Conservation (phyloP, 495 filamentous ascomycete genomes). For the Tuber brumale region DNA sequence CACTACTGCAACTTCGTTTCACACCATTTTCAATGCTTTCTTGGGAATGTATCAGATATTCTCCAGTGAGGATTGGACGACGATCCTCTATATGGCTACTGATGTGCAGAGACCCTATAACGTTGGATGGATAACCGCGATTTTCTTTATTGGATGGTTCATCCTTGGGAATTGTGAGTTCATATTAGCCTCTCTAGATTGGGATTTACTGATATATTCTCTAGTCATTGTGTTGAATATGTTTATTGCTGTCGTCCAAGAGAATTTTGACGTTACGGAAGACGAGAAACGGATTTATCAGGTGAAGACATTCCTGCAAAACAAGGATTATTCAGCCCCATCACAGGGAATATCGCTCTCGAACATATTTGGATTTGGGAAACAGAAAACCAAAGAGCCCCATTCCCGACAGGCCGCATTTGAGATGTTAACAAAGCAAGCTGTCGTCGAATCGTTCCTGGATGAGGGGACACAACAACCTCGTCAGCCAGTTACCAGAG, state of each 20-base stretch:
- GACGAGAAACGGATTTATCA: conserved; percentile 96
- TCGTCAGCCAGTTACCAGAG: conserved; percentile 12
- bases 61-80: conserved; percentile 96
- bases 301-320: conserved; percentile 85
- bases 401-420: conserved; percentile 48
- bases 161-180: conserved; percentile 68
- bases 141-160: conserved; percentile 92
- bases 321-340: conserved; percentile 69
- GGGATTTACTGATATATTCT: neutral
- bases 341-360: conserved; percentile 66
- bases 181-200: neutral
- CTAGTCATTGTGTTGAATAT: conserved; percentile 89
- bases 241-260: conserved; percentile 99
- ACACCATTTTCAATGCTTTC: conserved; percentile 88
- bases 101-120: conserved; percentile 53
- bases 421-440: conserved; percentile 94
- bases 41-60: conserved; percentile 97
- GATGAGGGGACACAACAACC: conserved; percentile 54
- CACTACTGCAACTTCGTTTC: conserved; percentile 64
- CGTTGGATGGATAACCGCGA: conserved; percentile 88
- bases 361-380: conserved; percentile 76
- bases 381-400: conserved; percentile 64
- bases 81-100: conserved; percentile 76
- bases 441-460: conserved; percentile 87
- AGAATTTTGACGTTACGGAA: conserved; percentile 99